Conservation (phyloP, 1,139 yeast species). For the Saccharomyces hybrid region DNA sequence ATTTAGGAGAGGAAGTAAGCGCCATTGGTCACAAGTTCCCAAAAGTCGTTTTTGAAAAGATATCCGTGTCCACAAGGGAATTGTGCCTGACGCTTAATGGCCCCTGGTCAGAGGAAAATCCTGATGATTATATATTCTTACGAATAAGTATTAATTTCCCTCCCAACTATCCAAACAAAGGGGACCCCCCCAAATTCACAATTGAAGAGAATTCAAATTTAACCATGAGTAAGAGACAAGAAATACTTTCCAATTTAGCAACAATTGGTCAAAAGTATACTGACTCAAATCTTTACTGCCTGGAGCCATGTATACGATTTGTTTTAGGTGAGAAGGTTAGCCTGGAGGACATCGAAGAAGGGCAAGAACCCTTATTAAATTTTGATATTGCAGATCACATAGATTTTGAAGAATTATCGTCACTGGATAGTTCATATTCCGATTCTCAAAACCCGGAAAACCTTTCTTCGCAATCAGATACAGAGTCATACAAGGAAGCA, state of each 20-base stretch:
- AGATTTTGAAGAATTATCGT: constrained; percentile 27
- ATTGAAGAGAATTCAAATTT: constrained; percentile 77
- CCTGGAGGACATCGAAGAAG: constrained; percentile 34
- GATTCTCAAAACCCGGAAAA: constrained; percentile 25
- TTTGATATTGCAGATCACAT: constrained; percentile 27
- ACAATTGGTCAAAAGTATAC: constrained; percentile 55
- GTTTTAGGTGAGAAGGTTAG: constrained; percentile 76
- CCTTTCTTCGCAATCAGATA: constrained; percentile 21
- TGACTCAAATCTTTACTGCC: constrained; percentile 53
- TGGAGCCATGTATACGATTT: constrained; percentile 73
- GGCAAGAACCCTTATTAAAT: constrained; percentile 22
- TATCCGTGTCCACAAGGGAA: constrained; percentile 80
- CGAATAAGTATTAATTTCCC: constrained; percentile 68
- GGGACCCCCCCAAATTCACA: constrained; percentile 47
- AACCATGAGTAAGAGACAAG: constrained; percentile 35
- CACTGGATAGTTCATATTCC: constrained; percentile 27
- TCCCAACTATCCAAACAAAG: constrained; percentile 54
- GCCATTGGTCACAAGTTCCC: constrained; percentile 88
- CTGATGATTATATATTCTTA: constrained; percentile 57
- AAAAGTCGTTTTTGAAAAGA: constrained; percentile 74
- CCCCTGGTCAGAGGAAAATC: constrained; percentile 44
- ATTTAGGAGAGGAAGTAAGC: constrained; percentile 86
- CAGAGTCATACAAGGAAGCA: constrained; percentile 24
- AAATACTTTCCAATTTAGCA: constrained; percentile 44
- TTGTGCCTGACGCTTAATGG: constrained; percentile 71